phyloP scores from a whole-genome alignment of 352 stramenopile species.

The Globisporangium middletonii region DNA sequence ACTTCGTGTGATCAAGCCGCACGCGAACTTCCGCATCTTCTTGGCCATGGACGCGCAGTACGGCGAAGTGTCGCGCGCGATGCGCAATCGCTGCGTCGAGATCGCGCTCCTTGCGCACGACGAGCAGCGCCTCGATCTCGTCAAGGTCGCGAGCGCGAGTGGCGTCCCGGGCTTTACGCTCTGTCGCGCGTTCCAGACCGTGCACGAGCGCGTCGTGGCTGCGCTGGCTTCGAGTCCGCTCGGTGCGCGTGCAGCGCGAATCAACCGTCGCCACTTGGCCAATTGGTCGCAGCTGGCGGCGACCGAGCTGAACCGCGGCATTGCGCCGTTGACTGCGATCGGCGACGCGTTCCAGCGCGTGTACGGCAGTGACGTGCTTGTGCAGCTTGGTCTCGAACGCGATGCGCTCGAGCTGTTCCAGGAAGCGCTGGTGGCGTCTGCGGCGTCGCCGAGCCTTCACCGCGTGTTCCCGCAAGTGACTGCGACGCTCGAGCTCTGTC shows the following conservation, averaged over 20 bases:
- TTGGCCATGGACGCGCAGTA: slow-evolving; percentile 96
- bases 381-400: slow-evolving; percentile 36
- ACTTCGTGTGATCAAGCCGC: slow-evolving; percentile 92
- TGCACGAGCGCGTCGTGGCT: slow-evolving; percentile 44
- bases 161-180: slow-evolving; percentile 67
- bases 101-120: slow-evolving; percentile 72
- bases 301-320: slow-evolving; percentile 55
- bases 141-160: slow-evolving; percentile 47
- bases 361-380: slow-evolving; percentile 46
- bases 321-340: slow-evolving; percentile 38
- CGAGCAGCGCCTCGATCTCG: slow-evolving; percentile 52
- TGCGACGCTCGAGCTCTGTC: slow-evolving; percentile 56
- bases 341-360: slow-evolving; percentile 53
- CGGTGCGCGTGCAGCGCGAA: slow-evolving; percentile 24
- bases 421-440: slow-evolving; percentile 22
- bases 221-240: slow-evolving; percentile 21
- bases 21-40: slow-evolving; percentile 99
- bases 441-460: slow-evolving; percentile 18
- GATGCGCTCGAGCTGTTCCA: slow-evolving; percentile 29
- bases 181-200: slow-evolving; percentile 48
- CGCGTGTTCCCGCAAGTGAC: slow-evolving; percentile 26
- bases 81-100: slow-evolving; percentile 99
- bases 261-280: slow-evolving; percentile 68
- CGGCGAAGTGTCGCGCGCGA: slow-evolving; percentile 98
- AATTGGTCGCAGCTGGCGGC: slow-evolving; percentile 70